A percentile compares a stretch with the other conserved stretches of the same genome.
These are phyloP conservation scores for Tolypocladium ovalisporum DNA, from an alignment of 2,329 filamentous ascomycete genomes.

Conservation along the genomic window DNA sequence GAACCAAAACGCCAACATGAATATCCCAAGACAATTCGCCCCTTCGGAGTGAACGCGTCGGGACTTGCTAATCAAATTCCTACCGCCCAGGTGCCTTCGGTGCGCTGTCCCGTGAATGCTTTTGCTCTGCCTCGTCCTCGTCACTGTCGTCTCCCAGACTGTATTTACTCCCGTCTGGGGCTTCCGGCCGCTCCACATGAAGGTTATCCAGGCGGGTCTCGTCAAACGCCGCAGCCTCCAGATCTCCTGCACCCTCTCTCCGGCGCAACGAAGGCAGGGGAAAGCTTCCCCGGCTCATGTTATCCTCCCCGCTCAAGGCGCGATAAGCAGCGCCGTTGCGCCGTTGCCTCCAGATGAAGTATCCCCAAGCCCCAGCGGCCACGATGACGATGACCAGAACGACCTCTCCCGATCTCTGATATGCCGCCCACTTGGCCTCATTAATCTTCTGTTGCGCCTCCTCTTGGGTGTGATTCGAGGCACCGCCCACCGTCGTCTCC, in stretches of 20 bases:
- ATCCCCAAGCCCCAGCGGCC: constrained; percentile 64
- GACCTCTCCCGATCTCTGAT: constrained; percentile 77
- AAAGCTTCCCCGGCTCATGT: constrained; percentile 18
- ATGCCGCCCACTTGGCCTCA: constrained; percentile 79
- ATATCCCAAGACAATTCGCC: neutral
- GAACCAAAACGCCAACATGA: neutral
- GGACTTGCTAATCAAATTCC: neutral
- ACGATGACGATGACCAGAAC: constrained; percentile 74
- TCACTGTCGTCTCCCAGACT: constrained; percentile 47
- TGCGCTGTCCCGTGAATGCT: constrained; percentile 3
- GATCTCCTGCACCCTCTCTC: constrained; percentile 35
- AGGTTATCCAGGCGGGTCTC: constrained; percentile 55
- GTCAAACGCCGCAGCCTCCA: constrained; percentile 56
- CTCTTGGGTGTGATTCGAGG: constrained; percentile 41
- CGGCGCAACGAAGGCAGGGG: constrained; percentile 37
- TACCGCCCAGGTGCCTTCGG: neutral
- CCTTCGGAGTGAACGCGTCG: neutral
- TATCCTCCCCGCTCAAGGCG: constrained; percentile 31
- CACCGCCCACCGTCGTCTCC: constrained; percentile 65
- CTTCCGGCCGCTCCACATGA: constrained; percentile 35
- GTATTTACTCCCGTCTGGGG: constrained; percentile 36
- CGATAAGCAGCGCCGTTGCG: constrained; percentile 44
- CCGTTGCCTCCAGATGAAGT: constrained; percentile 54
- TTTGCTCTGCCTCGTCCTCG: constrained; percentile 24
- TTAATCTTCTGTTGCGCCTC: constrained; percentile 57